Base-by-base conservation (phyloP, 495 filamentous ascomycete genomes). In the Mycothermus thermophilus region DNA sequence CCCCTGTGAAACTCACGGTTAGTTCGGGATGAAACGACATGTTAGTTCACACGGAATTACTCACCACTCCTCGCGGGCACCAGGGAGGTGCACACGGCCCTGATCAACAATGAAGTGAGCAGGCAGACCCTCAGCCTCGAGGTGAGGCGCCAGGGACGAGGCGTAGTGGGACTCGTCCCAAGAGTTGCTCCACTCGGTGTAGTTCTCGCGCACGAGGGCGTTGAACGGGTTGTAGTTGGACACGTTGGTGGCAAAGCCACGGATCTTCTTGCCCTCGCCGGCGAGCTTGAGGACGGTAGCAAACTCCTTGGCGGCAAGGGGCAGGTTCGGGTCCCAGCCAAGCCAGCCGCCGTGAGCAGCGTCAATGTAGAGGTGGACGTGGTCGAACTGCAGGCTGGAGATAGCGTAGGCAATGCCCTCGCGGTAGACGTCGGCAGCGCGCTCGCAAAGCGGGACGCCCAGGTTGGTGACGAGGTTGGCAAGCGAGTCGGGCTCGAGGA, bases 191-290 rank as follows among this genome's bases (percentile, higher is more conserved):
- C 55, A 58, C 37, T 59, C 49, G 15, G 61, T 66, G 53, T 66
- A 66, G 30, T 52, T 46, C 37, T 55, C 52, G 8, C 42, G 32
- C 15, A 44, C 37, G 1, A 17, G 15, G 23, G 42, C 42, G 3
- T 66, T 51, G 44, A 38, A 81, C 12, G 67, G 74, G 51, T 84
- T 83, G 58, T 80, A 83, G 62, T 80, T 80, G 51, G 79, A 74
- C 24, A 83, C 77, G 50, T 86, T 85, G 45, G 79, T 83, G 9
- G 70, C 71, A 30, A 85, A 64, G 30, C 80, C 80, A 38, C 79
- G 73, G 32, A 85, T 45, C 35, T 41, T 45, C 32, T 41, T 50
- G 34, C 24, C 22, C 17, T 36, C 13, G 66, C 51, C 23, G 20
- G 79, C 74, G 25, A 65, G 51, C 32, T 64, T 70, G 59, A 79